Base-by-base conservation (phyloP, 108 stramenopile genomes). In the Thalassiosira profunda region DNA sequence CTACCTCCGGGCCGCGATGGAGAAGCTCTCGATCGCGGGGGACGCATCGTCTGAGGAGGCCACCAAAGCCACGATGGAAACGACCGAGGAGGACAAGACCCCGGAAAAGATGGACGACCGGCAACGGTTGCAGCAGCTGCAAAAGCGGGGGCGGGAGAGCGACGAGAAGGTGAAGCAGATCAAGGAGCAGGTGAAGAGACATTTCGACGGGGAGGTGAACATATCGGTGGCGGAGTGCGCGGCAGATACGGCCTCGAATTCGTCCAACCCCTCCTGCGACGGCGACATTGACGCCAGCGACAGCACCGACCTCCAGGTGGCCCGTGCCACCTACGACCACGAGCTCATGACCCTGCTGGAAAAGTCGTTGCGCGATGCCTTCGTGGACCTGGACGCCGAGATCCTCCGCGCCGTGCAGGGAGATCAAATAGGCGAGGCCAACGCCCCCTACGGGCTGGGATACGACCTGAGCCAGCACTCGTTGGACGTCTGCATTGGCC, bases 331-430 rank as follows among this genome's bases (percentile, higher is more conserved):
- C 20, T 72, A 72, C 47, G 46, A 73, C 46, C 61, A 57, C 44
- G 30, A 63, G 9, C 63, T 79, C 8, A 59, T 76, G 48, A 60
- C 70, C 3, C 62, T 82, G 21, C 40, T 87, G 4, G 83, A 87
- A 61, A 37, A 43, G 6, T 72, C 86, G 10, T 37, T 91, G 4
- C 41, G 67, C 29, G 68, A 84, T 44, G 78, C 84, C 17, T 93
- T 89, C 53, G 34, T 89, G 23, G 81, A 84, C 45, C 37, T 85
- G 3, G 92, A 96, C 61, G 31, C 67, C 0, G 81, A 88, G 47
- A 80, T 94, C 37, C 74, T 82, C 1, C 35, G 58, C 35, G 67
- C 48, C 11, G 67, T 66, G 15, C 40, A 70, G 26, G 69, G 78
- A 29, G 42, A 49, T 34, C 29, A 40, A 12, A 53, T 58, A 10